Evolutionary conservation across 345 rosid genomes (phyloP), one percentile per base, ranked within the genome.

Genomic region (Rubroshorea leprosula): DNA sequence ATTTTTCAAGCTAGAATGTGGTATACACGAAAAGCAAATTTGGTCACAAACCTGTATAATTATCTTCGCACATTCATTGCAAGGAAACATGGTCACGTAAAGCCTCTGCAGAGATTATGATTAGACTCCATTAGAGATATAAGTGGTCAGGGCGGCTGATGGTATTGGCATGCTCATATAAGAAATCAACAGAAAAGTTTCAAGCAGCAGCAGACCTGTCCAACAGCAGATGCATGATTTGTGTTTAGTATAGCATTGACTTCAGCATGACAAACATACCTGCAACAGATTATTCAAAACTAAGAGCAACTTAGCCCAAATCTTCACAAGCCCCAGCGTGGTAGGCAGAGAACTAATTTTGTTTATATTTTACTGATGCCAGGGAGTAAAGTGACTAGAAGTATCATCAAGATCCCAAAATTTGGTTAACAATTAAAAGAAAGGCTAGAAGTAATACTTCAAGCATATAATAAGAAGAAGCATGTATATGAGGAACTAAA

Each of bases 191-290:
- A 31, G 35, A 38, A 25, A 14, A 15, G 23, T 14, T 10, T 43
- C 25, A 27, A 21, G 17, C 5, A 35, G 12, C 3, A 35, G 1
- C 12, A 6, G 57, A 86, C 98, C 84, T 86, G 98, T 52, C 95
- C 95, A 3, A 74, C 83, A 10, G 93, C 95, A 58, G 96, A 84
- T 55, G 98, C 93, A 54, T 92, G 96, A 68, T 92, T 89, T 45
- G 84, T 92, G 75, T 92, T 92, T 59, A 92, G 80, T 61, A 92
- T 86, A 61, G 97, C 97, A 80, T 89, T 92, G 58, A 89, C 91
- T 82, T 92, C 98, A 61, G 98, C 98, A 67, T 89, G 98, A 73
- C 97, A 92, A 46, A 92, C 98, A 73, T 86, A 92, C 50, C 98
- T 92, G 65, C 68, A 77, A 60, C 4, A 56, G 29, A 56, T 23